Conservation (phyloP, 805 yeast genomes). For the Pichia cabralensis region DNA sequence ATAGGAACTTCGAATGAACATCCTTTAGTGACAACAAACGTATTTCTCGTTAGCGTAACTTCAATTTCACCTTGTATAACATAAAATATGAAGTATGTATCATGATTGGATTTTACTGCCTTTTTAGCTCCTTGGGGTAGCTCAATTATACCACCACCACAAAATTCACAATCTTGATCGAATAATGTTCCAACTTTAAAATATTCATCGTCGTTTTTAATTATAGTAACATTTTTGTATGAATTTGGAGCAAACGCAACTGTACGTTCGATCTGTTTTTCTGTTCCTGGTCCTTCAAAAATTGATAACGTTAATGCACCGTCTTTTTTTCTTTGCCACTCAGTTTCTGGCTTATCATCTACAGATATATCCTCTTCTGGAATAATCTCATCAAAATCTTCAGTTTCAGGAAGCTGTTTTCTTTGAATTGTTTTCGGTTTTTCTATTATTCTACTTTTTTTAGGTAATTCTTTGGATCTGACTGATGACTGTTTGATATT, state of each 20-base stretch:
- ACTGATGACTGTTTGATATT: too few species aligned
- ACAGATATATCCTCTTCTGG: neutral
- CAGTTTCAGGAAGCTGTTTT: neutral
- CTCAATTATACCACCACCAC: constrained; percentile 67
- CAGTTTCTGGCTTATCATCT: constrained; percentile 28
- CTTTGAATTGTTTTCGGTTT: neutral
- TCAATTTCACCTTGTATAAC: constrained; percentile 64
- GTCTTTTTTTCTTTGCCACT: constrained; percentile 38
- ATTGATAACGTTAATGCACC: constrained; percentile 35
- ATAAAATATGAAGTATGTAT: constrained; percentile 63
- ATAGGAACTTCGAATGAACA: constrained; percentile 78
- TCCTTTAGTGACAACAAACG: constrained; percentile 56
- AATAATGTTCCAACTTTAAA: constrained; percentile 58
- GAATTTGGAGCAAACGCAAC: constrained; percentile 61
- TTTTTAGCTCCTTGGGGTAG: constrained; percentile 55
- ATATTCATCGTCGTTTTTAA: constrained; percentile 36
- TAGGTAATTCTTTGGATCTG: too few species aligned
- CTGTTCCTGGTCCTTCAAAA: constrained; percentile 40
- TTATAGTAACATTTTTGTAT: constrained; percentile 34
- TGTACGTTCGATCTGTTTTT: constrained; percentile 31
- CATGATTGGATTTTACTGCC: constrained; percentile 49
- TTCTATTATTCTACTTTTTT: too few species aligned
- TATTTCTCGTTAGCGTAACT: constrained; percentile 49
- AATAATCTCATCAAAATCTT: neutral
- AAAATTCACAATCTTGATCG: constrained; percentile 48